Base-by-base conservation (phyloP, 225 moss, liverwort and hornwort genomes). In the Polytrichum commune region DNA sequence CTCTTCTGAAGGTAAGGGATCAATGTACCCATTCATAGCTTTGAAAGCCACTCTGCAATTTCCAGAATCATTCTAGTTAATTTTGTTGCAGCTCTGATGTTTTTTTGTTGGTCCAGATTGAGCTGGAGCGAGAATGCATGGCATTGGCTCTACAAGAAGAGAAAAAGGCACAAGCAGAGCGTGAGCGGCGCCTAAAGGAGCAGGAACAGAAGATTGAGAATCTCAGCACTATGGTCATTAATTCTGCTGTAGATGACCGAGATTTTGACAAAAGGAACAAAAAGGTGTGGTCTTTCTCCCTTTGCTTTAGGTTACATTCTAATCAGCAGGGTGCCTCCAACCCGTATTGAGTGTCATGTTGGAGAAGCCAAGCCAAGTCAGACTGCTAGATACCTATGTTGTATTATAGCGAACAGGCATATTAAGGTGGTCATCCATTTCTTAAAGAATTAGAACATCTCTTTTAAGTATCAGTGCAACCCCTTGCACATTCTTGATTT, bases 81-180 rank as follows among this genome's bases (percentile, higher is more conserved):
- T 46, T 38, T 46, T 46, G 46, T 46, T 46, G 46, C 46, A 70
- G 22, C 70, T 22, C 68, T 85, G 57, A 79, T 66, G 26, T 69
- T 77, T 28, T 28, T 62, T 61, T 69, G 68, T 29, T 76, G 55
- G 55, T 81, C 65, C 78, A 97, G 96, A 94, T 86, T 71, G 96
- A 97, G 75, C 73, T 94, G 66, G 94, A 94, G 62, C 90, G 92
- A 72, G 96, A 97, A 82, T 84, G 96, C 81, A 92, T 96, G 93
- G 93, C 90, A 63, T 74, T 92, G 65, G 93, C 93, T 78, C 80
- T 96, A 55, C 90, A 83, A 74, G 89, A 92, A 72, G 83, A 90
- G 78, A 92, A 91, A 68, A 93, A 88, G 74, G 89, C 78, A n/a
- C 90, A 95, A 73, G 91, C 91, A 68, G 90, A 95, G 75, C 85